phyloP scores from a whole-genome alignment of 1,284 basidiomycete genomes.

The Sporisorium sorghi region DNA sequence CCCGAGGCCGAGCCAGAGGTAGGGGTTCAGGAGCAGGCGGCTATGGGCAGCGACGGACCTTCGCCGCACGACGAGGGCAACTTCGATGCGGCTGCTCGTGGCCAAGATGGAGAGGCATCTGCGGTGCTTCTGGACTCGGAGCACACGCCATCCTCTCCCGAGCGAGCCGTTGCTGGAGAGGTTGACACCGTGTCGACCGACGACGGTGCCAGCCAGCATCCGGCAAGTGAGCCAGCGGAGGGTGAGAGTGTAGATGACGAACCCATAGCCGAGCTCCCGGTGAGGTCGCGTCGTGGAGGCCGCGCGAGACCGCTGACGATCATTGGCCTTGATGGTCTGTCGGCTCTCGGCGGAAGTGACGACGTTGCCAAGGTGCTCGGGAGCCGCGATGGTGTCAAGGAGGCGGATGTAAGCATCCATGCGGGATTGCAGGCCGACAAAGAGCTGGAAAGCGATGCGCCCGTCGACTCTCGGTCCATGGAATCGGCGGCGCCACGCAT shows the following conservation, averaged over 20 bases:
- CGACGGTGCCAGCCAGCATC: neutral
- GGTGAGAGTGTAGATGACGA: constrained; percentile 26
- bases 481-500: constrained; percentile 33
- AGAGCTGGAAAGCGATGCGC: neutral
- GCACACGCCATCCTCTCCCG: constrained; percentile 7
- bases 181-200: neutral
- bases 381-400: constrained; percentile 8
- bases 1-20: constrained; percentile 40
- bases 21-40: constrained; percentile 18
- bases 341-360: constrained; percentile 24
- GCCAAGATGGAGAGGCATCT: neutral
- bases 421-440: neutral
- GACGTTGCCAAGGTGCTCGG: constrained; percentile 31
- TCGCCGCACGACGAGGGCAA: neutral
- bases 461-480: constrained; percentile 4
- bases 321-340: constrained; percentile 37
- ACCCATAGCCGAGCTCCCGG: constrained; percentile 26
- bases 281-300: constrained; percentile 32
- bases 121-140: neutral
- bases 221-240: neutral
- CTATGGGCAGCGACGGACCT: neutral
- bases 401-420: neutral
- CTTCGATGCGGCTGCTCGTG: neutral
- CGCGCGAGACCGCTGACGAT: constrained; percentile 38
- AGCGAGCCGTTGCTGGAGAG: constrained; percentile 4